Conservation (phyloP, 108 stramenopile species). For the Conticribra guillardii region DNA sequence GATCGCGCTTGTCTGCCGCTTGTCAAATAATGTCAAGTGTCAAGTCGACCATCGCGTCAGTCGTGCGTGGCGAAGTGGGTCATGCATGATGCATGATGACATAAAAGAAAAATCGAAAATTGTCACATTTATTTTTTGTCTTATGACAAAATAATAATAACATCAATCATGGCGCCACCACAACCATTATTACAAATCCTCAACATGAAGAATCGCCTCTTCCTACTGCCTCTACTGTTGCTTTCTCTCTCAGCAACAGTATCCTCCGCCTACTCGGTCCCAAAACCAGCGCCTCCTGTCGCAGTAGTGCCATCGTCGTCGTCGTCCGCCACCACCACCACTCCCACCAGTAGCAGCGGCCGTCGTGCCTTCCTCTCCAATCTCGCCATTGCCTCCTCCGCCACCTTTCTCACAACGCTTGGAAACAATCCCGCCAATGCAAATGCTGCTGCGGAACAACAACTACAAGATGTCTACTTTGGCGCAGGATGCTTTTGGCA, state of each 20-base stretch:
- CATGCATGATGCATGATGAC: too few species aligned
- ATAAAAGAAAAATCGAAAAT: too few species aligned
- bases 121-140: too few species aligned
- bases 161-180: too few species aligned
- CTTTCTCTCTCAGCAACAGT: not conserved
- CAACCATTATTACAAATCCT: too few species aligned
- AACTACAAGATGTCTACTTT: conserved; percentile 58
- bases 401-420: not conserved
- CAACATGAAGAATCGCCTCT: not conserved
- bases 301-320: not conserved
- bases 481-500: conserved; percentile 85
- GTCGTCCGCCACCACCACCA: too few species aligned
- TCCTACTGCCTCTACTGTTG: not conserved
- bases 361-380: conserved; percentile 14
- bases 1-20: too few species aligned
- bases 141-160: too few species aligned
- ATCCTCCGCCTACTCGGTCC: not conserved
- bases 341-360: too few species aligned
- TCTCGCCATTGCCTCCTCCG: not conserved
- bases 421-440: not conserved
- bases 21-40: too few species aligned
- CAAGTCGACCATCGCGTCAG: too few species aligned
- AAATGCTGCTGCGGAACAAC: conserved; percentile 9
- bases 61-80: too few species aligned
- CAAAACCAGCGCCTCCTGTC: not conserved